A percentile compares a stretch with the other conserved stretches of the same genome.
phyloP scores from a whole-genome alignment of 2,329 filamentous ascomycete species.

The Aspergillus puulaauensis region DNA sequence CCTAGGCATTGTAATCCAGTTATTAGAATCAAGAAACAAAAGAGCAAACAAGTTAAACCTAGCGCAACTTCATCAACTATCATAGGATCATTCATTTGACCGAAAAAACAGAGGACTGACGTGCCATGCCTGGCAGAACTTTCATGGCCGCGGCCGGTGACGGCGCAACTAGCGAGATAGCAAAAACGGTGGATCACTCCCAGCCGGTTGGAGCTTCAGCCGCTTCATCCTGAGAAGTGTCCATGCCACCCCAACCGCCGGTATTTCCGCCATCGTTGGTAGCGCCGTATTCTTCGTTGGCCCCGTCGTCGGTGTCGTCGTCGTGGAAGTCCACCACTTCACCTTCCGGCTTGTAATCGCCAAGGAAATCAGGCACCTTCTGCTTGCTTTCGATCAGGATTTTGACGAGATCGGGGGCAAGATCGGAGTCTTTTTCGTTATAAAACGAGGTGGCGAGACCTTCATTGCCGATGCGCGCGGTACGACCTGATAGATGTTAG shows the following conservation, averaged over 20 bases:
- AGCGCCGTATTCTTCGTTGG: conserved; percentile 16
- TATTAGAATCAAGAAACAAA: neutral
- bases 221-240: conserved; percentile 13
- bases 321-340: conserved; percentile 53
- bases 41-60: neutral
- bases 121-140: neutral
- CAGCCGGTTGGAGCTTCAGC: neutral
- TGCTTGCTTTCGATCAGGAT: conserved; percentile 79
- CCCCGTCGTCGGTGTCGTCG: conserved; percentile 52
- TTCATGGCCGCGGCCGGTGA: neutral
- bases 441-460: conserved; percentile 89
- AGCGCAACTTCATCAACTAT: neutral
- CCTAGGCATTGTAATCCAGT: neutral
- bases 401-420: conserved; percentile 74
- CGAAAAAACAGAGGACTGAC: neutral
- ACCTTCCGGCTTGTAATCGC: conserved; percentile 51
- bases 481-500: conserved; percentile 63
- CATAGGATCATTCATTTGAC: neutral
- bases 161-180: neutral
- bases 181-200: neutral
- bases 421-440: conserved; percentile 68
- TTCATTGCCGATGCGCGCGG: conserved; percentile 84
- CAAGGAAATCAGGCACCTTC: conserved; percentile 77
- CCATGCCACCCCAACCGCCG: conserved; percentile 19
- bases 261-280: conserved; percentile 13